Evolutionary conservation across 306 rosid genomes (phyloP), one percentile per base, ranked within the genome.

Genomic region (Lathyrus oleraceus): DNA sequence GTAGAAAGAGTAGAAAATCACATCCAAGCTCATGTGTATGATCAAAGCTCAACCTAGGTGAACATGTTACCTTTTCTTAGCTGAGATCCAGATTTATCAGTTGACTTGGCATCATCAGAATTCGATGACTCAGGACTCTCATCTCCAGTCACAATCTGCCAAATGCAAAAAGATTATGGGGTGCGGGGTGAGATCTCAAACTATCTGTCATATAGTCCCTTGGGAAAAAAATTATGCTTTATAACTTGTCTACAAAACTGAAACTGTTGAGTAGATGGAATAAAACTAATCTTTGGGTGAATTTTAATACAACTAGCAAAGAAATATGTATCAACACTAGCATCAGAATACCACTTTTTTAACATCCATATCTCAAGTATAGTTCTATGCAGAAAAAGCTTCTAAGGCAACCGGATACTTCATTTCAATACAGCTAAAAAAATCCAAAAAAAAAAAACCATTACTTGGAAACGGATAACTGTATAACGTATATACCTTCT

Each of bases 41-140:
- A 70, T 19, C 65, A 38, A 57, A 57, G 12, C 57, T 60, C 28
- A 61, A 57, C 65, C 66, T 53, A 61, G 49, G 25, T 38, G 13
- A 77, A 76, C 48, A 43, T 27, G 60, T 65, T 69, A 90, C 98
- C 98, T 94, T 86, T 94, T 79, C 81, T 90, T 61, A 94, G 66
- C 23, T 84, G 88, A 74, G 73, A 65, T 80, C 80, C 76, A 48
- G 83, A 85, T 54, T 83, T 73, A 69, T 81, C 83, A 44, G 94
- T 53, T 71, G 87, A 65, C 40, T 81, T 87, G 25, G 51, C 85
- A 79, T 77, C 86, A 75, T 77, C 82, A n/a, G 87, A 82, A 58
- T 77, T 77, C 51, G 94, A 79, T 65, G 87, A 53, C 70, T 79
- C 89, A 7, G 90, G 75, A 79, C 66, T 71, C 51, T 81, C 85